phyloP scores from a whole-genome alignment of 495 filamentous ascomycete genomes.

The Daldinia grandis region DNA sequence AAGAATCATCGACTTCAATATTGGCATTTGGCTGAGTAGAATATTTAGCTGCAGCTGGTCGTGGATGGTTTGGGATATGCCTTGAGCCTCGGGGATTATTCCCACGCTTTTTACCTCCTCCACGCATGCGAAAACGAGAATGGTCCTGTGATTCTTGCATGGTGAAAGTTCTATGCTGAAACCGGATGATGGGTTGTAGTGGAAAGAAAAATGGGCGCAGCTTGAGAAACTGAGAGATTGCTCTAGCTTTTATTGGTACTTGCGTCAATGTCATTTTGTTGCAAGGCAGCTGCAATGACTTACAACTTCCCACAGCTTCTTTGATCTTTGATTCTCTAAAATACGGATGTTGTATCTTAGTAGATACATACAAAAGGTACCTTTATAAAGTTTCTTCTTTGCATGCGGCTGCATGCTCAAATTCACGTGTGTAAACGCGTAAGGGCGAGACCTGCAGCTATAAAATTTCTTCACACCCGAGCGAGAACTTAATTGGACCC shows the following conservation, averaged over 20 bases:
- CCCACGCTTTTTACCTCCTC: constrained; percentile 1
- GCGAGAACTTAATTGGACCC: constrained; percentile 5
- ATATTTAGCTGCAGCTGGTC: not conserved
- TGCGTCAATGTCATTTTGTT: not conserved
- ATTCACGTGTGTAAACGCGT: not conserved
- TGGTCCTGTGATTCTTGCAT: constrained; percentile 17
- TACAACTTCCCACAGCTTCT: not conserved
- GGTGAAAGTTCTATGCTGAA: constrained; percentile 2
- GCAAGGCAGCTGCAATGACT: not conserved
- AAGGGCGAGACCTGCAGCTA: not conserved
- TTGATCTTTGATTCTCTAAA: not conserved
- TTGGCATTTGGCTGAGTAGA: not conserved
- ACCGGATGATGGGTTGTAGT: not conserved
- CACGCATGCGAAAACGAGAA: constrained; percentile 3
- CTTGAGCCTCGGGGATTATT: not conserved
- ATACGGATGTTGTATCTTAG: not conserved
- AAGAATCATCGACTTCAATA: not conserved
- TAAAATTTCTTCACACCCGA: constrained; percentile 14
- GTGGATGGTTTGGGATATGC: not conserved
- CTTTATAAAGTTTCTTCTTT: not conserved
- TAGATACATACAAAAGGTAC: not conserved
- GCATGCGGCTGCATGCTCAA: not conserved
- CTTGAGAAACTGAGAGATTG: not conserved
- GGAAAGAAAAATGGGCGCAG: not conserved
- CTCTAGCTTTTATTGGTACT: constrained; percentile 1